A percentile compares a stretch with the other conserved stretches of the same genome.
phyloP scores from a whole-genome alignment of 2,329 filamentous ascomycete species.

The Ceratocystis cacaofunesta region DNA sequence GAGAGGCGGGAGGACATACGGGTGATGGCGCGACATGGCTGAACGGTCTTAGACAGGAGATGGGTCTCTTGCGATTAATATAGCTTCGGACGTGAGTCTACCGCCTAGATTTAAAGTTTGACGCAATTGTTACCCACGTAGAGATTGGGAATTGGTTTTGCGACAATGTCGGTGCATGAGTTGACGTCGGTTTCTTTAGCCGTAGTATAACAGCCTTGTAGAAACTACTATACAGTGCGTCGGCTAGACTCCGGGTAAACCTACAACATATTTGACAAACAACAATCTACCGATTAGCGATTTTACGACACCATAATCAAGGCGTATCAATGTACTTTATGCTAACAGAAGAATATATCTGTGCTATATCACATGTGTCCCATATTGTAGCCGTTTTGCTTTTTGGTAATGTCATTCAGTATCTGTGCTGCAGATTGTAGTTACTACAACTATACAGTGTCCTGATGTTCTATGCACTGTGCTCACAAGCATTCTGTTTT shows the following conservation, averaged over 20 bases:
- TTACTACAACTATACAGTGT: neutral
- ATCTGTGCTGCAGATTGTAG: no score
- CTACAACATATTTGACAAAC: neutral
- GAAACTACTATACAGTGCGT: neutral
- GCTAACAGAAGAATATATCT: no score
- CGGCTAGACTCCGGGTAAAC: conserved; percentile 9
- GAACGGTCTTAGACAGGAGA: neutral
- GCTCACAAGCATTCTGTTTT: neutral
- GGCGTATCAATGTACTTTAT: neutral
- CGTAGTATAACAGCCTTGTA: conserved; percentile 7
- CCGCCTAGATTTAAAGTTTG: no score
- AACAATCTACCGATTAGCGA: neutral
- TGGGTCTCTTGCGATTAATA: neutral
- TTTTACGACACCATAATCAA: neutral
- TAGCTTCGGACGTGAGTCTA: neutral
- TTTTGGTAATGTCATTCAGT: no score
- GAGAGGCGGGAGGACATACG: conserved; percentile 38
- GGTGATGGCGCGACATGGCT: conserved; percentile 84
- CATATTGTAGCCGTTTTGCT: no score
- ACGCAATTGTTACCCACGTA: neutral
- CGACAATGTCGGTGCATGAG: neutral
- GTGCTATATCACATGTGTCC: neutral
- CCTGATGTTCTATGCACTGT: accelerated
- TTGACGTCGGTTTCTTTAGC: neutral
- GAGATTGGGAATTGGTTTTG: neutral